Evolutionary conservation across 768 basidiomycete genomes (phyloP).

Genomic region (Lyophyllum shimeji): DNA sequence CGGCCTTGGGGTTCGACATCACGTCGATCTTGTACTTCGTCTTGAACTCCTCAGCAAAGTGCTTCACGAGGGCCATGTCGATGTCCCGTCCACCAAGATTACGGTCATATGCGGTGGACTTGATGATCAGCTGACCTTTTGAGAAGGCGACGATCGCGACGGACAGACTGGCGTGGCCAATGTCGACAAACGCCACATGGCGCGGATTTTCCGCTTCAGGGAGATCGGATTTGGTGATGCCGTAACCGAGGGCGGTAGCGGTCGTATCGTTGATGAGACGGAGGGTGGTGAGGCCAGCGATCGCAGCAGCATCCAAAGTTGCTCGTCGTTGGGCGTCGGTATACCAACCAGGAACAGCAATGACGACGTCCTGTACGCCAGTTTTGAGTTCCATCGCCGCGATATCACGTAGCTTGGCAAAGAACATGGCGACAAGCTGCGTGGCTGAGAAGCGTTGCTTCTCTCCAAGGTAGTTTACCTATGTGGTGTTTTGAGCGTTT

Average conservation of each 20-base stretch:
- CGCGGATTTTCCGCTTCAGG: conserved; percentile 80
- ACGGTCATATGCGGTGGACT: conserved; percentile 86
- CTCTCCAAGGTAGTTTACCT: conserved; percentile 93
- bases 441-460: conserved; percentile 77
- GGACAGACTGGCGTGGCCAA: conserved; percentile 90
- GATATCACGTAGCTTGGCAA: conserved; percentile 89
- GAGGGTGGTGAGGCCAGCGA: conserved; percentile 88
- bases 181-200: conserved; percentile 92
- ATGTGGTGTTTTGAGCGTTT: conserved; percentile 11
- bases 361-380: conserved; percentile 87
- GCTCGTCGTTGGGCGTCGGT: conserved; percentile 93
- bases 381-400: conserved; percentile 83
- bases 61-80: conserved; percentile 84
- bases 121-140: conserved; percentile 89
- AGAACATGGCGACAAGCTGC: conserved; percentile 89
- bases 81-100: conserved; percentile 97
- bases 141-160: conserved; percentile 89
- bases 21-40: conserved; percentile 99
- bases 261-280: conserved; percentile 98
- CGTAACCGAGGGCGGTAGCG: conserved; percentile 94
- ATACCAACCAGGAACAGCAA: conserved; percentile 97
- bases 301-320: conserved; percentile 82
- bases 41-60: conserved; percentile 93
- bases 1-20: conserved; percentile 84
- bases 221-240: conserved; percentile 97